Evolutionary conservation across 495 filamentous ascomycete species (phyloP).

Genomic region (Neurospora sp.): DNA sequence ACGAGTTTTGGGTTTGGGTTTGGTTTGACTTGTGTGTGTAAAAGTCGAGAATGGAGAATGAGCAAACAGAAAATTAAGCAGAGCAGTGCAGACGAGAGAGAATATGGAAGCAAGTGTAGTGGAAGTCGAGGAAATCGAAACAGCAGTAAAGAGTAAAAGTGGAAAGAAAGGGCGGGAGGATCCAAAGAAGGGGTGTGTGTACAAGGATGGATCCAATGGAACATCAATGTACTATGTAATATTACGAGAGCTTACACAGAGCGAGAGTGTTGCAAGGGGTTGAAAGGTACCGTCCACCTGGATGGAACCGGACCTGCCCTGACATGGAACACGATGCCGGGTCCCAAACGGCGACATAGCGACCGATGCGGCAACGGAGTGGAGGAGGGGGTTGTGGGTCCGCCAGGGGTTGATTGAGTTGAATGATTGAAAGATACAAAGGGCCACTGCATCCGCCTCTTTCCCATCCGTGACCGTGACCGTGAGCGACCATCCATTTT

Average conservation of each 20-base stretch:
- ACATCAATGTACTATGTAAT: not conserved
- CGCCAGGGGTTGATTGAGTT: not conserved
- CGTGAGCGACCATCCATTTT: not conserved
- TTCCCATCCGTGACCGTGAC: not conserved
- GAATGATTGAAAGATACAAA: not conserved
- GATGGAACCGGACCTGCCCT: not conserved
- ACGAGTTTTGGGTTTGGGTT: not conserved
- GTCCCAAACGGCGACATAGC: constrained; percentile 1
- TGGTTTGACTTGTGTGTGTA: not conserved
- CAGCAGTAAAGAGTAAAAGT: not conserved
- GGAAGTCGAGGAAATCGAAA: not conserved
- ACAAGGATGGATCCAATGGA: not conserved
- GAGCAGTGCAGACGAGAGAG: constrained; percentile 3
- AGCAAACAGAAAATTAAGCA: not conserved
- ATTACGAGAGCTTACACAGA: constrained; percentile 2
- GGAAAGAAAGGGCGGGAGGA: constrained; percentile 6
- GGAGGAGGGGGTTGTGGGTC: not conserved
- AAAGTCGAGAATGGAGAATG: not conserved
- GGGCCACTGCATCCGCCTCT: not conserved
- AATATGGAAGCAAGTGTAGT: constrained; percentile 1
- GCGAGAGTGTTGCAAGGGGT: not conserved
- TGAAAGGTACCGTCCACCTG: not conserved
- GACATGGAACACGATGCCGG: not conserved
- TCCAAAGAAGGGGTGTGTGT: constrained; percentile 8
- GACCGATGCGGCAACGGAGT: not conserved